Evolutionary conservation across 345 rosid species (phyloP).

Genomic region (Populus alba): DNA sequence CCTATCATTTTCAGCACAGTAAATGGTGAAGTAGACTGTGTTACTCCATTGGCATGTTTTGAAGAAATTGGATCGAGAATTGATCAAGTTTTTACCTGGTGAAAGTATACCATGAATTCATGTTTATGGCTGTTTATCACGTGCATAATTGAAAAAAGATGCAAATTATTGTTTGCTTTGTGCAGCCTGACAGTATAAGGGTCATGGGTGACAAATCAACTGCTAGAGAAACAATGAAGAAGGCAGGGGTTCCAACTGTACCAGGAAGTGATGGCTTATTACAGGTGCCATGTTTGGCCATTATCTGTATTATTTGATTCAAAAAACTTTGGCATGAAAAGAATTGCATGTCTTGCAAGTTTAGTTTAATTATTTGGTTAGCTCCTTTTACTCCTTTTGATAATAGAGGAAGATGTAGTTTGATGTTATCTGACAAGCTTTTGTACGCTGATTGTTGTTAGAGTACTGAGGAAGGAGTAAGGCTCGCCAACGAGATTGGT

Average conservation of each 20-base stretch:
- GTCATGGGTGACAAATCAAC: conserved; percentile 98
- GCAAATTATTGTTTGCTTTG: conserved; percentile 2
- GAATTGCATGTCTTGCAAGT: background rate
- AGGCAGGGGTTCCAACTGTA: conserved; percentile 96
- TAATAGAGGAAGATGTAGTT: background rate
- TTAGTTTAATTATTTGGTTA: background rate
- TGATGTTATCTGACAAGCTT: background rate
- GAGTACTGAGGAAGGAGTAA: conserved; percentile 90
- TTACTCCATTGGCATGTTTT: background rate
- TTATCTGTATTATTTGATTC: conserved; percentile 4
- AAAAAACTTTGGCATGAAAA: background rate
- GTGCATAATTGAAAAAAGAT: background rate
- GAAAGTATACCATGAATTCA: background rate
- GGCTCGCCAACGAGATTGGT: conserved; percentile 83
- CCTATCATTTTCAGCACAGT: background rate
- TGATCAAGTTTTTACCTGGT: background rate
- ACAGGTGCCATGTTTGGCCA: conserved; percentile 46
- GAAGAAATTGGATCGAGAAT: background rate
- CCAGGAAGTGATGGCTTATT: conserved; percentile 97
- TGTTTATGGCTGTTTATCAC: background rate
- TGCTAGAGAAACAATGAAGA: conserved; percentile 99
- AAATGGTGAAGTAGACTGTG: background rate
- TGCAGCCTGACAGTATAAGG: conserved; percentile 95
- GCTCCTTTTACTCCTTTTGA: background rate
- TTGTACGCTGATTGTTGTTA: conserved; percentile 25